These are phyloP conservation scores for Coemansia nantahalensis DNA, from an alignment of 192 early-diverging fungal species.

Conservation along the genomic window DNA sequence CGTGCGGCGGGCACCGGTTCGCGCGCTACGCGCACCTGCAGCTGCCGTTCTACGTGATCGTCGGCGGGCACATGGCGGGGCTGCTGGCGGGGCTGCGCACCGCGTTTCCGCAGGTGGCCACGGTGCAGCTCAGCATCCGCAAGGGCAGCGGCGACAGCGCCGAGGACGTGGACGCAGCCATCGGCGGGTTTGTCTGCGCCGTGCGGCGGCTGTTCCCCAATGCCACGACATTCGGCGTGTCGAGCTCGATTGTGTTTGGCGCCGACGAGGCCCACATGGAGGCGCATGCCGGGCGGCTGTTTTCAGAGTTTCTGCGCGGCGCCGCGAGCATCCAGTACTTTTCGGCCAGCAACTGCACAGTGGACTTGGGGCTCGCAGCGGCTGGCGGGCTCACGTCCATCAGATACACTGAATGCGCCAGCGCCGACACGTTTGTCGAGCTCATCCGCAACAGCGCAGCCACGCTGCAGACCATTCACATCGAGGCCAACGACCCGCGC, in stretches of 20 bases:
- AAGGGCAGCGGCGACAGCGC: not conserved
- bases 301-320: slow-evolving; percentile 6
- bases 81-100: not conserved
- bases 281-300: slow-evolving; percentile 2
- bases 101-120: slow-evolving; percentile 4
- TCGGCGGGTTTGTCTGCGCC: slow-evolving; percentile 2
- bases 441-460: slow-evolving; percentile 10
- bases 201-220: slow-evolving; percentile 17
- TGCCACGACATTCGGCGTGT: slow-evolving; percentile 2
- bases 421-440: slow-evolving; percentile 4
- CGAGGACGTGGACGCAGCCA: not conserved
- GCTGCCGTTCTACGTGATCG: slow-evolving; percentile 7
- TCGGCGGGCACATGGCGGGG: slow-evolving; percentile 2
- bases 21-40: slow-evolving; percentile 12
- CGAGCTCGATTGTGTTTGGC: slow-evolving; percentile 10
- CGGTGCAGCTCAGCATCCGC: not conserved
- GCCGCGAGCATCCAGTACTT: slow-evolving; percentile 5
- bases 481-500: slow-evolving; percentile 10
- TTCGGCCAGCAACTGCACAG: slow-evolving; percentile 1
- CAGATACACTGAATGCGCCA: slow-evolving; percentile 17
- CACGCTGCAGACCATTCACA: slow-evolving; percentile 4
- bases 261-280: not conserved
- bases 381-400: slow-evolving; percentile 6
- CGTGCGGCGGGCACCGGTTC: slow-evolving; percentile 4
- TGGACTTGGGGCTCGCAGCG: not conserved